phyloP scores from a whole-genome alignment of 2,329 filamentous ascomycete genomes.

The Trichoderma polysporum region DNA sequence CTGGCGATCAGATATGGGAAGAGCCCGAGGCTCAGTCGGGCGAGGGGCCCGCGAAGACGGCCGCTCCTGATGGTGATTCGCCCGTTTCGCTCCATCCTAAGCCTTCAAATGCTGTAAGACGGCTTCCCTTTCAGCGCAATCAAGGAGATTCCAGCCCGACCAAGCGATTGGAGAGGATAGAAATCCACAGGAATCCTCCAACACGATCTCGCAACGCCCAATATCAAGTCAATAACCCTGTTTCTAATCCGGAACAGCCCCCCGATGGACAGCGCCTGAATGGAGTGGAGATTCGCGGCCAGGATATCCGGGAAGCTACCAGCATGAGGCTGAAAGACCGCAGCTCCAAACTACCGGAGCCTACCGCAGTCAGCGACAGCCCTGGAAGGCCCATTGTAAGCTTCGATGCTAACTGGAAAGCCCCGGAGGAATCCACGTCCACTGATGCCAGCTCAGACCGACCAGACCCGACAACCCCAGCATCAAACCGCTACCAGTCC shows the following conservation, averaged over 20 bases:
- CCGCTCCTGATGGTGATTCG: conserved; percentile 31
- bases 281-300: conserved; percentile 77
- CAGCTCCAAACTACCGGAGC: conserved; percentile 82
- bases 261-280: conserved; percentile 62
- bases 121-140: conserved; percentile 40
- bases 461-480: conserved; percentile 31
- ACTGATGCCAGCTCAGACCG: conserved; percentile 63
- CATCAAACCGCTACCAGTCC: conserved; percentile 17
- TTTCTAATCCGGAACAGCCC: conserved; percentile 35
- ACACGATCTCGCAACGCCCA: conserved; percentile 77
- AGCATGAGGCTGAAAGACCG: conserved; percentile 85
- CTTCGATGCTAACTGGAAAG: conserved; percentile 83
- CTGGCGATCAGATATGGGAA: conserved; percentile 83
- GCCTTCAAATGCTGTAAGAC: conserved; percentile 35
- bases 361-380: conserved; percentile 85
- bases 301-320: conserved; percentile 87
- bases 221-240: conserved; percentile 67
- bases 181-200: conserved; percentile 83
- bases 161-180: conserved; percentile 53
- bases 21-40: conserved; percentile 61
- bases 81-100: conserved; percentile 35
- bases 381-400: conserved; percentile 94
- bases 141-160: conserved; percentile 35
- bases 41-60: conserved; percentile 7
- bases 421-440: conserved; percentile 57